Base-by-base conservation (phyloP, 192 early-diverging fungal genomes). In the Rhizoclosmatium sp. region DNA sequence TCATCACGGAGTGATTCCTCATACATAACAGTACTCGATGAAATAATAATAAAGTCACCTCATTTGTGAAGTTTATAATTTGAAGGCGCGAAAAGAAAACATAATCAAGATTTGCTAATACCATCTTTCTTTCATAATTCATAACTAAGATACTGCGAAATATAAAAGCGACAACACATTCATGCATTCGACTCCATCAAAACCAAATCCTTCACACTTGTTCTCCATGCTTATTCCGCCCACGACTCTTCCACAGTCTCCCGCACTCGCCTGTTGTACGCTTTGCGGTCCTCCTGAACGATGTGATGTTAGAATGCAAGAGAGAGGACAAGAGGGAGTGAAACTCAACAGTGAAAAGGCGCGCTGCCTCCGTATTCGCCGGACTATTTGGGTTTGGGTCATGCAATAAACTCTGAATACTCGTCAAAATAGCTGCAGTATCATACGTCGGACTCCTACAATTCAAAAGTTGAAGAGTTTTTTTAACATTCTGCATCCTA, bases 301-400 rank as follows among this genome's bases (percentile, higher is more conserved):
- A 12, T 7, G 12, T n/a, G 10, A 69, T 41, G 19, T 31, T 31
- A 31, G 31, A 4, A 47, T 47, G 31, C 46, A 7, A 39, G 44
- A 46, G 21, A 12, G 46, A 45, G 7, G 4, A n/a, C 67, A 14
- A 10, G 4, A 14, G 19, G 12, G 4, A 42, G 9, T 21, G 44
- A 60, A 49, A 60, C 61, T 59, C 1, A n/a, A 75, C 73, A 19
- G 75, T 76, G 69, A 97, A 98, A 51, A 99, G 78, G 19, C 94
- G 91, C 3, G 98, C 97, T 5, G 98, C 97, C 77, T 99, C 97
- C 0, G 93, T 96, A 83, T 99, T 98, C 48, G 97, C 98, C 4
- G 97, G 98, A 40, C 93, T 95, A 81, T 94, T 96, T 5, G 98
- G 95, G 79, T 99, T 98, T 9, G 97, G 98, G 80, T 99, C 98